Base-by-base conservation (phyloP, 2,329 filamentous ascomycete genomes). In the Septoria linicola region DNA sequence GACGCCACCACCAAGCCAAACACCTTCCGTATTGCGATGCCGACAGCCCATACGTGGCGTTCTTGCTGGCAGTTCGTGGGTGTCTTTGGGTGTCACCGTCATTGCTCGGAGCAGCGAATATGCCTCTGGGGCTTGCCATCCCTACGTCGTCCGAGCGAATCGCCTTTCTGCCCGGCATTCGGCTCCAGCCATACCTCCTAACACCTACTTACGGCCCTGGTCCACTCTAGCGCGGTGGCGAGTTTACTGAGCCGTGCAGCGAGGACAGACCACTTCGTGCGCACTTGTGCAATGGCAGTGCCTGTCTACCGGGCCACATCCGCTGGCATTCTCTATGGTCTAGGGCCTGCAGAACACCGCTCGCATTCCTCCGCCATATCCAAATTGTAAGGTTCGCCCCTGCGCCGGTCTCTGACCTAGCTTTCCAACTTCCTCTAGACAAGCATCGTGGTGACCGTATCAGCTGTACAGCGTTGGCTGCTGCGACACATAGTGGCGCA, bases 371-470 rank as follows among this genome's bases (percentile, higher is more conserved):
- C 32, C 40, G 40, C n/a, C 30, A 25, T 8, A 14, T 37, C 41
- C 35, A 41, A 14, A 31, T 23, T 30, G 25, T 20, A 44, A 54
- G 43, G 37, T 52, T 55, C 20, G 53, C 53, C 53, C 49, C 53
- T 49, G 53, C 53, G 53, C 45, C 53, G 41, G 17, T 40, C 39
- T 21, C 16, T 19, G 40, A 17, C 35, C 41, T 51, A 32, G 39
- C 37, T 17, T 34, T 30, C 27, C 31, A 49, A 31, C 45, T 41
- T 49, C 17, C 27, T 27, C 27, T 16, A 8, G 36, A 32, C 34
- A 34, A 41, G 46, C 46, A 41, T 41, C 35, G 35, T 32, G 17
- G 16, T 16, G 34, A 17, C 34, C 14, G 41, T 40, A 14, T 30
- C 41, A 46, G 49, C 36, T 46, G 31, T 36, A 41, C 36, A 44